These are phyloP conservation scores for Entonaema liquescens DNA, from an alignment of 495 filamentous ascomycete species.

Conservation along the genomic window DNA sequence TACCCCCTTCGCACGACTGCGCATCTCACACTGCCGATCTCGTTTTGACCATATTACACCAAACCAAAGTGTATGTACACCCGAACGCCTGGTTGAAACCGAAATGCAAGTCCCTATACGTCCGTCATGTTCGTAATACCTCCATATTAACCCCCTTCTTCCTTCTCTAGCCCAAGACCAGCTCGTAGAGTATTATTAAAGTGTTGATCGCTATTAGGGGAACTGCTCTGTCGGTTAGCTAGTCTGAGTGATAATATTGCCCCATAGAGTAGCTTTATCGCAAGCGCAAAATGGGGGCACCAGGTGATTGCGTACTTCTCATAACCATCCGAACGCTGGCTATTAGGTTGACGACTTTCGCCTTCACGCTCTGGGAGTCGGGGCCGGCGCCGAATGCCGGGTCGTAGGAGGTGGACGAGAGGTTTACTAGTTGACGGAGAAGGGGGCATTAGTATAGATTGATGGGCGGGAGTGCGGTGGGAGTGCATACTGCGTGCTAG, in stretches of 20 bases:
- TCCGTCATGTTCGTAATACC: conserved; percentile 7
- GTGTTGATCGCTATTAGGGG: conserved; percentile 93
- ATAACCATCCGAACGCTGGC: conserved; percentile 90
- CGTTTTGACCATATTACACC: conserved; percentile 19
- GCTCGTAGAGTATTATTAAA: conserved; percentile 86
- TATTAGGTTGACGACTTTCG: conserved; percentile 86
- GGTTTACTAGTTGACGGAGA: conserved; percentile 72
- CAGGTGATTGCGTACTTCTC: conserved; percentile 77
- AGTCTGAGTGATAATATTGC: not conserved
- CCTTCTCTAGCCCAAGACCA: conserved; percentile 73
- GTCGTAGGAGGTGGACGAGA: conserved; percentile 71
- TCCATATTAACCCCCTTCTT: not conserved
- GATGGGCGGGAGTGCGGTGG: conserved; percentile 3
- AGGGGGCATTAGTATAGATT: not conserved
- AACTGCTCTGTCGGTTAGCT: conserved; percentile 63
- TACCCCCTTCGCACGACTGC: not conserved
- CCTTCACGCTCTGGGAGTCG: conserved; percentile 80
- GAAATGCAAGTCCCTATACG: conserved; percentile 27
- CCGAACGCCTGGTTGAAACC: conserved; percentile 33
- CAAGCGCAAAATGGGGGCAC: not conserved
- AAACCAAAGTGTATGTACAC: conserved; percentile 31
- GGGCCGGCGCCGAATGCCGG: conserved; percentile 76
- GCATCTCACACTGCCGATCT: not conserved
- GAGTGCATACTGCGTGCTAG: conserved; percentile 83
- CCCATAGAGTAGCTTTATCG: not conserved